Evolutionary conservation across 441 rosid species (phyloP).

Genomic region (Hypseocharis bilobata): DNA sequence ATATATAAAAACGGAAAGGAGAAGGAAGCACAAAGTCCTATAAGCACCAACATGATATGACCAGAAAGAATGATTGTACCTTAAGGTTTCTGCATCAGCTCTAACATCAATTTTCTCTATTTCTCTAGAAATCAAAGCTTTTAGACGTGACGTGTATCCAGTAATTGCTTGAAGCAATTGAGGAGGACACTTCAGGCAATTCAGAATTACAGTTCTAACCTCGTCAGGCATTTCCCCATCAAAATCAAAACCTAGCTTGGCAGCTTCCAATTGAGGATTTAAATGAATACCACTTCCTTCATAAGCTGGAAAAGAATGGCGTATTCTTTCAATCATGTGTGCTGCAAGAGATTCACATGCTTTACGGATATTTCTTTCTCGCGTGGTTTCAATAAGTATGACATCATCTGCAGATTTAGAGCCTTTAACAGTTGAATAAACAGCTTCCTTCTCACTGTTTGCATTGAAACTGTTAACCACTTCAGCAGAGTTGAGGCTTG

Average conservation of each 20-base stretch:
- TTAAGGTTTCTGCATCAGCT: slow-evolving; percentile 80
- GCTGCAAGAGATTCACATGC: slow-evolving; percentile 76
- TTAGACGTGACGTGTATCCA: slow-evolving; percentile 52
- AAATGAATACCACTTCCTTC: slow-evolving; percentile 82
- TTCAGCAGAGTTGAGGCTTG: slow-evolving; percentile 48
- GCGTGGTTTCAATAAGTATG: slow-evolving; percentile 72
- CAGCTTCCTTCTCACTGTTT: slow-evolving; percentile 59
- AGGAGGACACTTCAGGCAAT: slow-evolving; percentile 68
- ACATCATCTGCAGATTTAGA: slow-evolving; percentile 65
- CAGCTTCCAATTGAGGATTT: slow-evolving; percentile 64
- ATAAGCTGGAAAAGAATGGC: slow-evolving; percentile 69
- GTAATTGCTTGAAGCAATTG: slow-evolving; percentile 69
- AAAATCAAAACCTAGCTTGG: slow-evolving; percentile 69
- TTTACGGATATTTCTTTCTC: slow-evolving; percentile 67
- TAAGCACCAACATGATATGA: slow-evolving; percentile 8
- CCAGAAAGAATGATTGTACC: slow-evolving; percentile 27
- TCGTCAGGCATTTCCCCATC: slow-evolving; percentile 74
- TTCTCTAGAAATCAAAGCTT: slow-evolving; percentile 60
- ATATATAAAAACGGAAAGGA: slow-evolving; percentile 11
- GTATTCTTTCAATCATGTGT: slow-evolving; percentile 56
- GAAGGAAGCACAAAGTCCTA: not conserved
- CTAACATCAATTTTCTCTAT: slow-evolving; percentile 78
- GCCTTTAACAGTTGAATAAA: slow-evolving; percentile 81
- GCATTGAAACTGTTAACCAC: slow-evolving; percentile 38
- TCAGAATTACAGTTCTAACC: slow-evolving; percentile 45